A percentile compares a stretch with the other conserved stretches of the same genome.
These are phyloP conservation scores for Drosera capensis DNA, from an alignment of 148 eudicot species.

Conservation along the genomic window DNA sequence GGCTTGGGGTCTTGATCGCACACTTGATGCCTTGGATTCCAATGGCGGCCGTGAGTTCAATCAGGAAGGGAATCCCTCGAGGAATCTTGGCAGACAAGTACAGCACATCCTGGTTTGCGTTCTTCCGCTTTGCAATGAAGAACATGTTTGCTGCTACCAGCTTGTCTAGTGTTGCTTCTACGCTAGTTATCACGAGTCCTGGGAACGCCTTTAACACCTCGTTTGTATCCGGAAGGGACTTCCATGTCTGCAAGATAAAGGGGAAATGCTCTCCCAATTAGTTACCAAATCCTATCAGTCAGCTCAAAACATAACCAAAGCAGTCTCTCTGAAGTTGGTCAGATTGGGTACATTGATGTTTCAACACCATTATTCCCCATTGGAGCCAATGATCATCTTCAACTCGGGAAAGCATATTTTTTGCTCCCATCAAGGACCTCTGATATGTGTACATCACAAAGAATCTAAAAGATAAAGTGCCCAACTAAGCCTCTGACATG, in stretches of 20 bases:
- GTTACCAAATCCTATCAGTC: too few species aligned
- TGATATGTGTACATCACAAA: too few species aligned
- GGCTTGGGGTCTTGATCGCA: constrained; percentile 76
- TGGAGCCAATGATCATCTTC: too few species aligned
- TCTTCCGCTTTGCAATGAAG: constrained; percentile 86
- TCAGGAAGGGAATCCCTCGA: constrained; percentile 72
- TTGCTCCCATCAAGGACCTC: too few species aligned
- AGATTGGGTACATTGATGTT: too few species aligned
- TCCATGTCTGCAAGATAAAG: constrained; percentile 60
- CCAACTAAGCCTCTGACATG: too few species aligned
- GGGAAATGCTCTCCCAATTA: background rate
- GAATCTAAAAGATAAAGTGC: too few species aligned
- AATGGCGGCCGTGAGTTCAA: constrained; percentile 66
- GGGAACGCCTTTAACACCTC: constrained; percentile 79
- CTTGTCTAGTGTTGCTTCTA: constrained; percentile 63
- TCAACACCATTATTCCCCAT: too few species aligned
- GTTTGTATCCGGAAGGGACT: constrained; percentile 88
- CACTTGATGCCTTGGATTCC: constrained; percentile 81
- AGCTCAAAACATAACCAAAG: too few species aligned
- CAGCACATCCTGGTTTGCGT: constrained; percentile 78
- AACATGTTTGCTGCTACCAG: constrained; percentile 73
- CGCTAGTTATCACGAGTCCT: constrained; percentile 44
- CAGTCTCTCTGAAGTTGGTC: too few species aligned
- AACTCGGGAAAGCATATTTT: too few species aligned
- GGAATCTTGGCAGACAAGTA: constrained; percentile 92